These are phyloP conservation scores for Phytophthora europaea DNA, from an alignment of 352 stramenopile species.

Conservation along the genomic window DNA sequence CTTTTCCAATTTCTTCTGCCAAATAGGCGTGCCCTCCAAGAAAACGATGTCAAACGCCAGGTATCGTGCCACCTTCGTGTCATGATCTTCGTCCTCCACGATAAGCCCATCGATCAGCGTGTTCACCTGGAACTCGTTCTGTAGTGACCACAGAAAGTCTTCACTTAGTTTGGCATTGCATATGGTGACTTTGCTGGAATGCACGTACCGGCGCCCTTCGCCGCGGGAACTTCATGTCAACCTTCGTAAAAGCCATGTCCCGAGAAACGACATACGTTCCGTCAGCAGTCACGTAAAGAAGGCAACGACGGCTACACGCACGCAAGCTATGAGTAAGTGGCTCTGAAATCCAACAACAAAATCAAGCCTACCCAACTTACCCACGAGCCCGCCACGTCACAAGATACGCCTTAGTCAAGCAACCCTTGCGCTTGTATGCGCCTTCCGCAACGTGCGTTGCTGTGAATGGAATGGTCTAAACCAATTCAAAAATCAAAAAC, in stretches of 20 bases:
- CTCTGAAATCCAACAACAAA: neutral
- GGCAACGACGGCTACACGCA: conserved; percentile 68
- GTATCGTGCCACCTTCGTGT: conserved; percentile 79
- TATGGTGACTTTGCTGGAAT: neutral
- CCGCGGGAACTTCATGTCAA: conserved; percentile 91
- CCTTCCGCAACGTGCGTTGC: conserved; percentile 82
- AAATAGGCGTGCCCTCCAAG: conserved; percentile 80
- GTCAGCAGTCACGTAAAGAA: conserved; percentile 76
- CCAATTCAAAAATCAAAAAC: neutral
- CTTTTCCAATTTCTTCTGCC: conserved; percentile 91
- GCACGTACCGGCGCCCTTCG: conserved; percentile 65
- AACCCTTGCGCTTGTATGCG: conserved; percentile 77
- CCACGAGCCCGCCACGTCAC: conserved; percentile 87
- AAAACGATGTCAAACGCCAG: conserved; percentile 89
- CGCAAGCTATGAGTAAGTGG: conserved; percentile 10
- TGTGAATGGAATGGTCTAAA: conserved; percentile 87
- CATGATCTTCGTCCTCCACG: conserved; percentile 87
- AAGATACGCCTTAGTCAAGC: conserved; percentile 84
- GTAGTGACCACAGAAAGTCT: neutral
- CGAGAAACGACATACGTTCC: conserved; percentile 86
- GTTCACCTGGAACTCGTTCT: conserved; percentile 80
- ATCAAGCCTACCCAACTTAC: conserved; percentile 45
- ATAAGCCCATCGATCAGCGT: conserved; percentile 89
- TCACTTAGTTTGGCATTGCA: conserved; percentile 7
- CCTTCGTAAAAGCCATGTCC: conserved; percentile 87